Conservation (phyloP, 2,329 filamentous ascomycete species). For the Aspergillus sp. region DNA sequence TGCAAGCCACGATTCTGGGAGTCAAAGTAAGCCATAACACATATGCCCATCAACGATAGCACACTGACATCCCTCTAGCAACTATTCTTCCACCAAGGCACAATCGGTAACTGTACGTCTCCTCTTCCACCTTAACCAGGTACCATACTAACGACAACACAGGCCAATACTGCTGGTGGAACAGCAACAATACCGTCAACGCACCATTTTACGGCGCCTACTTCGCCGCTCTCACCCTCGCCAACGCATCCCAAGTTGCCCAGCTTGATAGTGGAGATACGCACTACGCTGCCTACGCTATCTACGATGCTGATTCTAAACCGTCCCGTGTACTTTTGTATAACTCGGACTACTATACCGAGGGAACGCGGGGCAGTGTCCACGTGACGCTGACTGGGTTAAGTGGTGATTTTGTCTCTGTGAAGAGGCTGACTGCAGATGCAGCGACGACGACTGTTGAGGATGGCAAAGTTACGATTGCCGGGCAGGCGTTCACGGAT, state of each 20-base stretch:
- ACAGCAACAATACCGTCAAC: conserved; percentile 38
- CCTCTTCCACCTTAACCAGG: not conserved
- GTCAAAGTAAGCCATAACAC: no score
- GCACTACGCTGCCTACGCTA: conserved; percentile 43
- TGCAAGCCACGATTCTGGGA: no score
- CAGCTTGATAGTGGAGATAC: conserved; percentile 42
- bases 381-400: no score
- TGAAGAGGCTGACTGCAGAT: conserved; percentile 43
- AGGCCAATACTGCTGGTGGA: conserved; percentile 47
- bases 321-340: conserved; percentile 39
- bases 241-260: conserved; percentile 40
- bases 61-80: no score
- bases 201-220: conserved; percentile 51
- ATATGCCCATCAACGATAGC: no score
- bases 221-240: conserved; percentile 43
- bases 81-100: no score
- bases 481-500: conserved; percentile 44
- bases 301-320: conserved; percentile 33
- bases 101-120: no score
- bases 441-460: conserved; percentile 43
- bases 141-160: not conserved
- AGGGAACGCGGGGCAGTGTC: no score
- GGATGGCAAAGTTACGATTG: conserved; percentile 40
- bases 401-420: conserved; percentile 21
- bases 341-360: conserved; percentile 26